Percentiles rank a stretch among this genome's conserved stretches.
These are phyloP conservation scores for Pyricularia grisea DNA, from an alignment of 2,329 filamentous ascomycete genomes.

Conservation along the genomic window DNA sequence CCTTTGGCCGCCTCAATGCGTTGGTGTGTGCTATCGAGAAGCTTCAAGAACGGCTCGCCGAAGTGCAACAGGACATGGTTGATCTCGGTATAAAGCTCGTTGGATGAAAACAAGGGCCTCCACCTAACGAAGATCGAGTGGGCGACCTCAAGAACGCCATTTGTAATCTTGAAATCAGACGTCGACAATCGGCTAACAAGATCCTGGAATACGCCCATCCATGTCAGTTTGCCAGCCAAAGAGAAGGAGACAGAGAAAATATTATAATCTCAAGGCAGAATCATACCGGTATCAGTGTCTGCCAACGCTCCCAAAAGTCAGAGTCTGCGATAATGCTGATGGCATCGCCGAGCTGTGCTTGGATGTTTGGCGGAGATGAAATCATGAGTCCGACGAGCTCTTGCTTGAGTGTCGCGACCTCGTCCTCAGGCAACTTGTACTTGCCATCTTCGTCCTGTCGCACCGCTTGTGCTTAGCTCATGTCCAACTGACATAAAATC, in stretches of 20 bases:
- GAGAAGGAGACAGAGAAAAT: background rate
- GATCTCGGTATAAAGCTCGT: constrained; percentile 89
- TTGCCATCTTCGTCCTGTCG: constrained; percentile 77
- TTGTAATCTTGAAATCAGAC: constrained; percentile 75
- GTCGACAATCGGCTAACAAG: constrained; percentile 79
- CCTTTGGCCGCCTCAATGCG: constrained; percentile 65
- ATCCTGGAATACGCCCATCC: constrained; percentile 41
- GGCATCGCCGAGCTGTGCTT: constrained; percentile 89
- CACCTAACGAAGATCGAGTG: constrained; percentile 97
- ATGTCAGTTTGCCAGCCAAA: background rate
- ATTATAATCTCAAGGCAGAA: background rate
- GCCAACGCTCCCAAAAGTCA: constrained; percentile 94
- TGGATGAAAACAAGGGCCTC: constrained; percentile 87
- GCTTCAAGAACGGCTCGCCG: constrained; percentile 68
- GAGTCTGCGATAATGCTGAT: constrained; percentile 97
- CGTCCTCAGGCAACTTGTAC: constrained; percentile 75
- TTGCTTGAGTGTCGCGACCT: constrained; percentile 85
- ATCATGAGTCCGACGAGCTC: constrained; percentile 98
- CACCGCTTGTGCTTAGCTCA: background rate
- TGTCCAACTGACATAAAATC: constrained; percentile 5
- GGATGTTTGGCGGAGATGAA: constrained; percentile 74
- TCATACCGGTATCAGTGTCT: constrained; percentile 77
- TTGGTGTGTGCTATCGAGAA: constrained; percentile 67
- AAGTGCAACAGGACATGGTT: constrained; percentile 89
- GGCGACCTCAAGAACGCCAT: constrained; percentile 90